Evolutionary conservation across 805 yeast genomes (phyloP).

Genomic region (Metschnikowia vanudenii): DNA sequence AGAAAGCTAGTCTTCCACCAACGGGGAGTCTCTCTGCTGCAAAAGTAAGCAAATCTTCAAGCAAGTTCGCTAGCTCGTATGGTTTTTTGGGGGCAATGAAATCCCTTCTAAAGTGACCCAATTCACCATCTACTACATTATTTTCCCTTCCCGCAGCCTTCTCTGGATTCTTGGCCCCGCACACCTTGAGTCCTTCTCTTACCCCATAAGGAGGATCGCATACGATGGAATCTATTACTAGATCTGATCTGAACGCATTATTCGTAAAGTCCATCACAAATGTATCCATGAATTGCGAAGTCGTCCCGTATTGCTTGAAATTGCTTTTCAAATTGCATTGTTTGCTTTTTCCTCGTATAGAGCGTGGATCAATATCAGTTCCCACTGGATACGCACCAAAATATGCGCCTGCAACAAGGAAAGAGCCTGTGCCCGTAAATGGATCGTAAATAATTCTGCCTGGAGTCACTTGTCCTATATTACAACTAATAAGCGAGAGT

Average conservation of each 20-base stretch:
- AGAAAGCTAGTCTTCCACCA: constrained; percentile 82
- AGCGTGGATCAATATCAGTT: constrained; percentile 85
- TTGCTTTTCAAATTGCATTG: constrained; percentile 56
- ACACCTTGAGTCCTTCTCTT: constrained; percentile 88
- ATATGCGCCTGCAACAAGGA: constrained; percentile 81
- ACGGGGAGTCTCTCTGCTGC: constrained; percentile 68
- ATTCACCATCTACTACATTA: constrained; percentile 72
- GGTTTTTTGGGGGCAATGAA: constrained; percentile 93
- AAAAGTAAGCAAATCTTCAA: constrained; percentile 76
- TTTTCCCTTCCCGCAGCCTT: constrained; percentile 71
- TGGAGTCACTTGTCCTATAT: constrained; percentile 69
- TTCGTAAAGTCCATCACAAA: constrained; percentile 94
- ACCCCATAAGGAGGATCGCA: constrained; percentile 99
- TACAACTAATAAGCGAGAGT: constrained; percentile 80
- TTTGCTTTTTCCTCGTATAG: constrained; percentile 65
- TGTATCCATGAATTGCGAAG: constrained; percentile 63
- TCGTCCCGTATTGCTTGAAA: constrained; percentile 70
- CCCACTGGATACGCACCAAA: constrained; percentile 82
- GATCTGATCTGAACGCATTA: constrained; percentile 64
- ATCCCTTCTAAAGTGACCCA: constrained; percentile 73
- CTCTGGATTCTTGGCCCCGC: constrained; percentile 74
- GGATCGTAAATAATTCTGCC: constrained; percentile 85
- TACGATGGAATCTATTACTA: constrained; percentile 73
- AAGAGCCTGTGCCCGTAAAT: constrained; percentile 95
- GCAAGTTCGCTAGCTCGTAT: constrained; percentile 69